Evolutionary conservation across 116 monocot species (phyloP), one percentile per base, ranked within the genome.

Genomic region (Trichopus zeylanicus): DNA sequence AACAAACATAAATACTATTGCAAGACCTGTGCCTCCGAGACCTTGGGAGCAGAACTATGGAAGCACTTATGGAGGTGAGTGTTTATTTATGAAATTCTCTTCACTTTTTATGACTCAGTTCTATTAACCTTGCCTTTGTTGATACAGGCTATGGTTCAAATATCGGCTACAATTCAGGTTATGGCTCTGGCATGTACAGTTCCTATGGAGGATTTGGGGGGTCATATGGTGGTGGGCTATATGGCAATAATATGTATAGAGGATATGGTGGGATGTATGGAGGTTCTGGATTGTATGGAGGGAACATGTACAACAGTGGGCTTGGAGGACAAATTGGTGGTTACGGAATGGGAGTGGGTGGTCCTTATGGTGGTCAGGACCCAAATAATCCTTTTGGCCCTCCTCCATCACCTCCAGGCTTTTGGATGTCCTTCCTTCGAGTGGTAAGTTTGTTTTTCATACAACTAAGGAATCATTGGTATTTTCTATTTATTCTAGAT

Each of bases 11-110:
- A 83, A 66, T 31, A 42, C 74, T 48, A 32, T 88, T 29, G 29
- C 61, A 1, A 83, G 88, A 56, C 61, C 83, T 31, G 48, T 87
- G 29, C 83, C 83, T 4, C n/a, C 73, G 32, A 83, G 88, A 35
- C 88, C 86, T 37, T 86, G 86, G 88, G 71, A 87, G 51, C 83
- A 82, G 56, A 79, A 80, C 51, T 71, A 73, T 68, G 87, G 87
- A 39, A 78, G 32, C 46, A 62, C 56, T 46, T 77, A 80, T 71
- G 88, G 83, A 79, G 88, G 88, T 81, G 58, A 11, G 21, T 4
- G 19, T 49, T 49, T 7, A 22, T 20, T 20, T 24, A 6, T 22
- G 9, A 22, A 49, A 21, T 20, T 24, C 8, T 22, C 19, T 3
- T 42, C n/a, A 16, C n/a, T 3, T n/a, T n/a, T n/a, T n/a, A n/a